Evolutionary conservation across 805 yeast species (phyloP), one percentile per base, ranked within the genome.

Genomic region (Tetrapisispora phaffii): DNA sequence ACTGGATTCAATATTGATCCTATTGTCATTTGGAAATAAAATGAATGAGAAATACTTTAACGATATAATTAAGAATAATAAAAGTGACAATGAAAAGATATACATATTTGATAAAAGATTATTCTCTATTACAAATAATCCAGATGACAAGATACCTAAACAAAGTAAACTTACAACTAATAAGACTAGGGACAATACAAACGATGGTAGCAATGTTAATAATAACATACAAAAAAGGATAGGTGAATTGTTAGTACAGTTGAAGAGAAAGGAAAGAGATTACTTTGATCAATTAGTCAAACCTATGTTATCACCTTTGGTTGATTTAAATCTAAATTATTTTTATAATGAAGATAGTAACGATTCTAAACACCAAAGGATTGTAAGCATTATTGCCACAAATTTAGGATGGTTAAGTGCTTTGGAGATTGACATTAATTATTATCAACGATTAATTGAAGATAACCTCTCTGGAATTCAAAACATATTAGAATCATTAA

Each of bases 1-100:
- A 0, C 31, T 51, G 0, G 66, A 61, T 22, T 69, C 71, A 42
- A 52, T 73, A 36, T 69, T 82, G 50, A 63, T 83, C 13, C 61
- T 83, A 33, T 72, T 87, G 2, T 77, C 87, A 1, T 79, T 74
- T 58, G 89, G 89, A 0, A 71, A 76, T 39, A 77, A 75, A 53
- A 66, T 83, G 50, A 78, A 75, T 46, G 56, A 47, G 15, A 22
- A 23, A 3, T 23, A 12, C 23, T 40, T 40, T 13, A 35, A 34
- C 16, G 36, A 34, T 4, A 3, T 39, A 15, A 16, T 29, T 9
- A 32, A 32, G 19, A 20, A 33, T 4, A 28, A 34, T 21, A 28
- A 35, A 8, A 26, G 37, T 16, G 34, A 39, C 12, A 23, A 32
- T 2, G 38, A 66, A 43, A 83, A 79, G 47, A 66, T 82, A 3